Evolutionary conservation across 768 basidiomycete species (phyloP), one percentile per base, ranked within the genome.

Genomic region (Tephrocybe sp.): DNA sequence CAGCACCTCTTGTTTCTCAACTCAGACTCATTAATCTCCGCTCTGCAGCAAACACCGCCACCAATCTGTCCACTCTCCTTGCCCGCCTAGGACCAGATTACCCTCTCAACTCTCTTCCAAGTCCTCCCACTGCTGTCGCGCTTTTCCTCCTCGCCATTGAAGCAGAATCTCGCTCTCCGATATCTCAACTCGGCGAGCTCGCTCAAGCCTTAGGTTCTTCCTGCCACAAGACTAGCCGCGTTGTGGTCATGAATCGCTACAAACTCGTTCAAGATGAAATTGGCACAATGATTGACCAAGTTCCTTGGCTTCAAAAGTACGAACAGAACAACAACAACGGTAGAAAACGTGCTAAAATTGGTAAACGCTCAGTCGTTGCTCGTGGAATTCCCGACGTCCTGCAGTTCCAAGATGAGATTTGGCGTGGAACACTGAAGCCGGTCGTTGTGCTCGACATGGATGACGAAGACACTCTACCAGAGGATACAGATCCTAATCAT

Each of bases 241-340:
- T 72, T 26, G 73, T 79, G 40, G 77, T 89, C 22, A 82, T 88
- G 79, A 69, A 77, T 23, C 82, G 87, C 3, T 92, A 92, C 68
- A 85, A 82, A 63, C 56, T 71, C 33, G 64, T 89, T 23, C 83
- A 83, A 60, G 82, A 86, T 58, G 66, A 78, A 49, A 67, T 90
- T 30, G 76, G 76, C 32, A 68, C 74, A 49, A 82, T 81, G 75
- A 78, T 83, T 22, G 71, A 76, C 43, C 76, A 79, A n/a, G 73
- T 92, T 3, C 86, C 87, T 4, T 92, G 89, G 90, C 70, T 90
- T 10, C 76, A 82, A 54, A 76, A 80, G 40, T 83, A 83, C 53
- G 65, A 72, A 42, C 65, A 53, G 30, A 17, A 23, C 17, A 39
- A 31, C 13, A 17, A 23, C 65, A 76, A 68, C 55, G 49, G 52